phyloP scores from a whole-genome alignment of 2,329 filamentous ascomycete genomes.

The Cephalotrichum gorgonifer region DNA sequence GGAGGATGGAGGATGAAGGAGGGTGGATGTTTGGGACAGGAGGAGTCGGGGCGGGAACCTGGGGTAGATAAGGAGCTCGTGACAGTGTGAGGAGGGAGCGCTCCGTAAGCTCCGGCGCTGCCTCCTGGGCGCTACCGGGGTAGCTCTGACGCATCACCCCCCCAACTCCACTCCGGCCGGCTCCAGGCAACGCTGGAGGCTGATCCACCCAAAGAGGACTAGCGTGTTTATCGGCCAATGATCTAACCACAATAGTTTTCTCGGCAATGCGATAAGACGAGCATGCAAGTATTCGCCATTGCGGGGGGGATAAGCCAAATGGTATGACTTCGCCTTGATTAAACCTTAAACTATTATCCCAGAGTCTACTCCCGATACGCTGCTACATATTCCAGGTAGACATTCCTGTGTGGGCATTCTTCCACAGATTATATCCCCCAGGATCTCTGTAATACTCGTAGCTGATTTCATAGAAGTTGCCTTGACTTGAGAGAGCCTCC shows the following conservation, averaged over 20 bases:
- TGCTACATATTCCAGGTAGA: no score
- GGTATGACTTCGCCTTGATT: no score
- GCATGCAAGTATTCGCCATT: background rate
- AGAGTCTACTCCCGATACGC: no score
- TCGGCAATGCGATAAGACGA: constrained; percentile 1
- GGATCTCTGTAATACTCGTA: no score
- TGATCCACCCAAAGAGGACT: background rate
- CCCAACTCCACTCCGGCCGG: no score
- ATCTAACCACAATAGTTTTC: background rate
- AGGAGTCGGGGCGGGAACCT: constrained; percentile 2
- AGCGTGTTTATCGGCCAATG: background rate
- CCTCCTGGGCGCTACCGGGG: background rate
- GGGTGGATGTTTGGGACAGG: background rate
- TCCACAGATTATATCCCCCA: no score
- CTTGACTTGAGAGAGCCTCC: no score
- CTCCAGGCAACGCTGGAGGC: constrained; percentile 4
- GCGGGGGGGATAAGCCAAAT: no score
- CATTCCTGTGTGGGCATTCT: no score
- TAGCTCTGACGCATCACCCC: constrained; percentile 5
- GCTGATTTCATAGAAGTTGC: no score
- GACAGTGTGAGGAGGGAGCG: constrained; percentile 6
- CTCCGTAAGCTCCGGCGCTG: constrained; percentile 1
- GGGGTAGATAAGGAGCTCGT: constrained; percentile 2
- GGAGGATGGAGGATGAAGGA: background rate
- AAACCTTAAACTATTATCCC: no score